These are phyloP conservation scores for Alternaria dauci DNA, from an alignment of 2,329 filamentous ascomycete species.

Conservation along the genomic window DNA sequence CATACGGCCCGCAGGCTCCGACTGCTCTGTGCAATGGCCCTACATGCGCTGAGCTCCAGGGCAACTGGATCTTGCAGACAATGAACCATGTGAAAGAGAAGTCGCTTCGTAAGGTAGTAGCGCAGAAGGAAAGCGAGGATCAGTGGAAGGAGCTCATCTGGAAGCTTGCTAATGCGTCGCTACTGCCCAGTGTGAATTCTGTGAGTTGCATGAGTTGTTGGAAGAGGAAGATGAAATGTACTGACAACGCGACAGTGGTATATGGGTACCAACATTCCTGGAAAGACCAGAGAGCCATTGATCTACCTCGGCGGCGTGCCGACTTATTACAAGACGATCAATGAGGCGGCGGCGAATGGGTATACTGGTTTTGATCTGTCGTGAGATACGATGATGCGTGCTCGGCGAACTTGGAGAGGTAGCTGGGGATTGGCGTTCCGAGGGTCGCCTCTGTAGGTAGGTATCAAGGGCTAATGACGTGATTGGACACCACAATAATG, in stretches of 20 bases:
- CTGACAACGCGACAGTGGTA: slow-evolving; percentile 53
- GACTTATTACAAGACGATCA: slow-evolving; percentile 31
- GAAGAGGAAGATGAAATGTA: not conserved
- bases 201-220: not conserved
- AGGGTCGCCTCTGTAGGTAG: slow-evolving; percentile 16
- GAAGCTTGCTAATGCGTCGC: slow-evolving; percentile 56
- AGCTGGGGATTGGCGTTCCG: slow-evolving; percentile 8
- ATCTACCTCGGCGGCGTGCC: slow-evolving; percentile 55
- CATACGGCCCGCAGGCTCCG: slow-evolving; percentile 65
- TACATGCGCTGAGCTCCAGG: slow-evolving; percentile 63
- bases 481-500: too few species aligned
- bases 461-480: too few species aligned
- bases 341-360: slow-evolving; percentile 21
- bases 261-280: slow-evolving; percentile 65
- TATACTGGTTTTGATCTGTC: slow-evolving; percentile 28
- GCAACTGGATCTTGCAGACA: slow-evolving; percentile 62
- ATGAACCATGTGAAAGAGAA: slow-evolving; percentile 60
- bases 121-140: slow-evolving; percentile 56
- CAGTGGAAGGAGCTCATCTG: slow-evolving; percentile 61
- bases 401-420: not conserved
- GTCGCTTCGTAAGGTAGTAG: slow-evolving; percentile 61
- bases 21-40: slow-evolving; percentile 67
- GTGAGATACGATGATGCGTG: not conserved
- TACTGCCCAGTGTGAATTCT: slow-evolving; percentile 58
- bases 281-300: slow-evolving; percentile 62